Evolutionary conservation across 345 rosid species (phyloP).

Genomic region (Eutrema heterophyllum): DNA sequence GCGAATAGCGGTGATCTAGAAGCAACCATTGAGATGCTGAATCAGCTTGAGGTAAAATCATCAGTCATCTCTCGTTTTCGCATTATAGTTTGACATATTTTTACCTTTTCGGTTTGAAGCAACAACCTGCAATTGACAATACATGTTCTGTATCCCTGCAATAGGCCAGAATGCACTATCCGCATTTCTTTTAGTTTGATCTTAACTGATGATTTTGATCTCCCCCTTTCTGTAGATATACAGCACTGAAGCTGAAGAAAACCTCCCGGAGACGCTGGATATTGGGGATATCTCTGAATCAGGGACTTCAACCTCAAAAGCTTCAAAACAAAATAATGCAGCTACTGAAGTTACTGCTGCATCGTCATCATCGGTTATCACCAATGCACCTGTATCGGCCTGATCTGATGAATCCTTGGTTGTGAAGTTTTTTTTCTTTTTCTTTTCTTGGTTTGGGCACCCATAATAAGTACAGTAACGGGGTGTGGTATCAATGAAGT

Average conservation of each 20-base stretch:
- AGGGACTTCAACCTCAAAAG: conserved; percentile 35
- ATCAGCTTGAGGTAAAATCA: conserved; percentile 66
- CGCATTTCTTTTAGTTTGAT: not conserved
- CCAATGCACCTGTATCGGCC: conserved; percentile 23
- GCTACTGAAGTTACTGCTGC: conserved; percentile 19
- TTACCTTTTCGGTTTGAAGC: not conserved
- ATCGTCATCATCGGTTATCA: conserved; percentile 43
- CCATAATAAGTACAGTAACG: conserved; percentile 23
- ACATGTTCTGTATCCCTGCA: not conserved
- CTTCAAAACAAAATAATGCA: conserved; percentile 48
- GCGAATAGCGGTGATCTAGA: conserved; percentile 72
- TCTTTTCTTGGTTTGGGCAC: conserved; percentile 3
- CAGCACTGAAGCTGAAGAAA: conserved; percentile 37
- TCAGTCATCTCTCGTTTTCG: not conserved
- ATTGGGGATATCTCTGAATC: conserved; percentile 61
- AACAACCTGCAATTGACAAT: not conserved
- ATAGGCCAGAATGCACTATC: not conserved
- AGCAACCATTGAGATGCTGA: conserved; percentile 74
- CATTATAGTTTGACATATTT: not conserved
- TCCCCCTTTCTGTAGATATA: conserved; percentile 39
- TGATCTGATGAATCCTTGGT: conserved; percentile 16
- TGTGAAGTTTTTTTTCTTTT: not conserved
- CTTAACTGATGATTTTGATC: not conserved
- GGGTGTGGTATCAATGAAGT: not conserved
- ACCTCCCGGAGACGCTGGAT: conserved; percentile 73